Evolutionary conservation across 768 basidiomycete species (phyloP).

Genomic region (Tubosaeta sp.): DNA sequence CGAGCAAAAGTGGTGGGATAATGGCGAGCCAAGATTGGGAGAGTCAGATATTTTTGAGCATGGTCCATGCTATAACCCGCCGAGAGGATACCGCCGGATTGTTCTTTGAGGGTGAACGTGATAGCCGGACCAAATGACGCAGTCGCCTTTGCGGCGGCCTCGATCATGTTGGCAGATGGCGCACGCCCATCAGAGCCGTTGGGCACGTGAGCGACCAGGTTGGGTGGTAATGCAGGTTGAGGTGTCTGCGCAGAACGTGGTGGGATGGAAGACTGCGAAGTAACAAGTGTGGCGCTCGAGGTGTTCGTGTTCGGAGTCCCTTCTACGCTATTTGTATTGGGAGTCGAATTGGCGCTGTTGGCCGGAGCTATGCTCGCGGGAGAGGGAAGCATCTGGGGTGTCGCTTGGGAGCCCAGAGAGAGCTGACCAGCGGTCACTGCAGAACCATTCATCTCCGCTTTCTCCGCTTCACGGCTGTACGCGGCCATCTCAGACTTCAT

Average conservation of each 20-base stretch:
- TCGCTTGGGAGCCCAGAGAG: slow-evolving; percentile 32
- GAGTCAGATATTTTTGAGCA: slow-evolving; percentile 54
- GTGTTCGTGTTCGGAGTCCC: slow-evolving; percentile 47
- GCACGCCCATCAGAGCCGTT: slow-evolving; percentile 28
- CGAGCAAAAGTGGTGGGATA: slow-evolving; percentile 76
- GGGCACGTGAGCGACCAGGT: slow-evolving; percentile 27
- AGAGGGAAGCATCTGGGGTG: slow-evolving; percentile 77
- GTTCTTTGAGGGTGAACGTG: slow-evolving; percentile 26
- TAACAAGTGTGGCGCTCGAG: slow-evolving; percentile 19
- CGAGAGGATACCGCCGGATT: slow-evolving; percentile 36
- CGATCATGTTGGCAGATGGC: slow-evolving; percentile 25
- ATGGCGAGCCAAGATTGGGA: slow-evolving; percentile 63
- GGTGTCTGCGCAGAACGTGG: slow-evolving; percentile 24
- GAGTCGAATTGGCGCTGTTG: slow-evolving; percentile 75
- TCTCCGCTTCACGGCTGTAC: slow-evolving; percentile 33
- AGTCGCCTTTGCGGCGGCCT: slow-evolving; percentile 29
- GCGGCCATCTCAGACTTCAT: slow-evolving; percentile 31
- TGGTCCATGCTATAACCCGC: slow-evolving; percentile 41
- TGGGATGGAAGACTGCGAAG: slow-evolving; percentile 24
- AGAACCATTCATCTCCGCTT: slow-evolving; percentile 31
- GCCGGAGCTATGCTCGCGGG: slow-evolving; percentile 65
- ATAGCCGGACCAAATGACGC: slow-evolving; percentile 26
- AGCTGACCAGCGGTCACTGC: slow-evolving; percentile 25
- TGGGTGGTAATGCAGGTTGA: slow-evolving; percentile 41
- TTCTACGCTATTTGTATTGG: slow-evolving; percentile 52